Base-by-base conservation (phyloP, 163 green algal species). In the Scenedesmus sp. region DNA sequence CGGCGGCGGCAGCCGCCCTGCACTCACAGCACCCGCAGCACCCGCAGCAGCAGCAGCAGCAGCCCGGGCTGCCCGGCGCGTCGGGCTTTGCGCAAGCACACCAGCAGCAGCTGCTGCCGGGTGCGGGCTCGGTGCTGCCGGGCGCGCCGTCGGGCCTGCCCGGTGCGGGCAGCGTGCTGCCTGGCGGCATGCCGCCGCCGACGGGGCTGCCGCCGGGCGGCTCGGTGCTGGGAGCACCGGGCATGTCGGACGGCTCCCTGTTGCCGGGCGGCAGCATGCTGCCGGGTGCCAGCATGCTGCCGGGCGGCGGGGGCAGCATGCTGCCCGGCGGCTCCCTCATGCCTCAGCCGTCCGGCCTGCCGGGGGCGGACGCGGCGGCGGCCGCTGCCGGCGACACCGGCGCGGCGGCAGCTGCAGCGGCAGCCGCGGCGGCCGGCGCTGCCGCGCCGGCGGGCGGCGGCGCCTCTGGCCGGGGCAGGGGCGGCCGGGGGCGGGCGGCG, bases 391-490 rank as follows among this genome's bases (percentile, higher is more conserved):
- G 10, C 10, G 39, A 15, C 39, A 10, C 53, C 7, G 69, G 14
- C 17, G 51, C 67, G 20, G 66, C 66, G 6, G 47, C 47, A 24
- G 29, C 66, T 48, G 64, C n/a, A 63, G 31, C 60, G 20, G 60
- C 53, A 11, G 14, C 62, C 54, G 62, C 39, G 22, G 22, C 62
- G 15, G 42, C 10, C 10, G 34, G 22, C 29, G 47, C 57, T n/a
- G 26, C n/a, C 47, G 22, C 67, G 36, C 50, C n/a, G 54, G 34
- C 31, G 34, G 62, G 34, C 39, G 10, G 39, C 39, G 39, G 39
- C 39, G n/a, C n/a, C n/a, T n/a, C n/a, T n/a, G 48, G 26, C 26
- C 64, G 42, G 22, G 31, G 50, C 31, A 48, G 3, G 51, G 67
- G 10, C 14, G 56, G 47, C 22, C 64, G 57, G 2, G 54, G 31